Evolutionary conservation across 2,329 filamentous ascomycete species (phyloP), one percentile per base, ranked within the genome.

Genomic region (Colletotrichum acutatum): DNA sequence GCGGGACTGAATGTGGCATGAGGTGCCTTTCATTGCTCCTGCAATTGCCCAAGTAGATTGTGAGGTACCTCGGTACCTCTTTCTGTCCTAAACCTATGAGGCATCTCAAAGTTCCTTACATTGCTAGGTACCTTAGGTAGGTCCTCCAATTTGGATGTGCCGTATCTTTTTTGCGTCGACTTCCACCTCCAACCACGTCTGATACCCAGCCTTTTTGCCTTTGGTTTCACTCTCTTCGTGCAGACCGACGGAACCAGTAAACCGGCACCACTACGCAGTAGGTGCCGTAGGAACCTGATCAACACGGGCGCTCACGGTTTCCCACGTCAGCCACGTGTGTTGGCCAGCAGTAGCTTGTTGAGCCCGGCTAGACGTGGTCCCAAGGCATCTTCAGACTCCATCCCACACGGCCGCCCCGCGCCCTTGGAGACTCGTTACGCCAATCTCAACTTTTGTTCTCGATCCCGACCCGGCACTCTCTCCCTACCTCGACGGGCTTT

Each of bases 251-350:
- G 37, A 42, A 42, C 37, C 37, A 42, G 37, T 14, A 49, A 49
- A 8, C 42, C 42, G 42, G 42, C 19, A n/a, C 42, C 42, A 46
- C 37, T 49, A n/a, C n/a, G n/a, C n/a, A n/a, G n/a, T n/a, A n/a
- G 42, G 19, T 42, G 14, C 37, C 37, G 37, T 49, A 49, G 42
- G 19, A n/a, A 49, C 42, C 30, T 46, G 32, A 19, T 56, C 54
- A 53, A 22, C n/a, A 34, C 62, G 14, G 22, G 30, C 32, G 7
- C 24, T 19, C 26, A 12, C 42, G 42, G 32, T n/a, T n/a, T 34
- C n/a, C 26, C 32, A 56, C 49, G n/a, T 68, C 66, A 57, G 34
- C 59, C 53, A 60, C 62, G 68, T 70, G 68, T 49, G 22, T 62
- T 6, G 14, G 14, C 6, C 37, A 53, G 22, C 62, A 6, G 14